Conservation (phyloP, 129 eudicot genomes). For the Artemisia annua region DNA sequence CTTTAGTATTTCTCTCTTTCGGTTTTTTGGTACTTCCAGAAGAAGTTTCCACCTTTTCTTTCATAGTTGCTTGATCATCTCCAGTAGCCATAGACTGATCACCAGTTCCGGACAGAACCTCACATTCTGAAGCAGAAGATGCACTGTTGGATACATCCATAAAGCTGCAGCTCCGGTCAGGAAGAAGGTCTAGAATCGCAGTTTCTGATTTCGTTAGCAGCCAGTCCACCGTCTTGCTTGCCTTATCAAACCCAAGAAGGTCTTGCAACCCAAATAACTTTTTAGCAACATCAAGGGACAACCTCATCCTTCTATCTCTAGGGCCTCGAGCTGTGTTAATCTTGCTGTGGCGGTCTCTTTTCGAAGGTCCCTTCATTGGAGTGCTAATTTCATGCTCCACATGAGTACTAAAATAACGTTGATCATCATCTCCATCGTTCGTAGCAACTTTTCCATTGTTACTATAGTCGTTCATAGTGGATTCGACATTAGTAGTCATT, state of each 20-base stretch:
- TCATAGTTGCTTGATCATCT: slow-evolving; percentile 13
- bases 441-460: slow-evolving; percentile 23
- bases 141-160: slow-evolving; percentile 33
- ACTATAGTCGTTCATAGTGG: slow-evolving; percentile 12
- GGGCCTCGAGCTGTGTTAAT: slow-evolving; percentile 79
- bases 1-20: slow-evolving; percentile 26
- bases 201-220: slow-evolving; percentile 43
- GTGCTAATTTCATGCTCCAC: slow-evolving; percentile 28
- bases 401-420: not conserved
- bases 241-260: slow-evolving; percentile 69
- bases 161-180: slow-evolving; percentile 22
- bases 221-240: slow-evolving; percentile 87
- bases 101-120: slow-evolving; percentile 45
- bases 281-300: slow-evolving; percentile 72
- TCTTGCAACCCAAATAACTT: slow-evolving; percentile 77
- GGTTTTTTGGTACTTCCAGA: slow-evolving; percentile 19
- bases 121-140: slow-evolving; percentile 55
- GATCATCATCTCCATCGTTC: slow-evolving; percentile 7
- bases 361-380: slow-evolving; percentile 33
- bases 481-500: slow-evolving; percentile 25
- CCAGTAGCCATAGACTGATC: slow-evolving; percentile 31
- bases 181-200: slow-evolving; percentile 57
- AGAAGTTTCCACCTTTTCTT: slow-evolving; percentile 10
- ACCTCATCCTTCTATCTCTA: slow-evolving; percentile 85
- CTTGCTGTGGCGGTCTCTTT: slow-evolving; percentile 83